Conservation (phyloP, 805 yeast genomes). For the Metschnikowia lochheadii region DNA sequence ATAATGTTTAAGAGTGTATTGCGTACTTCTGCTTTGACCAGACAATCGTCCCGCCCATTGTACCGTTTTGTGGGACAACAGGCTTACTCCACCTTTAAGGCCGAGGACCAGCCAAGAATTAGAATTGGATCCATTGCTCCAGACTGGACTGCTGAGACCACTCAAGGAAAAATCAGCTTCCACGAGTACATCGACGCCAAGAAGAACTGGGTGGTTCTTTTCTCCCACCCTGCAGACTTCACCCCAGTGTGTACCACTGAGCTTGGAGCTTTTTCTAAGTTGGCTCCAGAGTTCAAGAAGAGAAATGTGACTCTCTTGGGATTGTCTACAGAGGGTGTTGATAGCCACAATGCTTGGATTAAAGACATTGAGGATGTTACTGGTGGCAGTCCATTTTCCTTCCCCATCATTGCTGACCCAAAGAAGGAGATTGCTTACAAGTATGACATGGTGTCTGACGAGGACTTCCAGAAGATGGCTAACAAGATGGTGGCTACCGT, state of each 20-base stretch:
- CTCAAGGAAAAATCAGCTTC: constrained; percentile 59
- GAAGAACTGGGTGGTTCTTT: constrained; percentile 55
- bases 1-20: constrained; percentile 15
- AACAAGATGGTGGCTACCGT: constrained; percentile 64
- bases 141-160: constrained; percentile 59
- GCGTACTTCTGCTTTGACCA: constrained; percentile 11
- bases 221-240: constrained; percentile 75
- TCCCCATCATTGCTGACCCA: constrained; percentile 70
- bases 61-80: constrained; percentile 9
- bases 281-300: constrained; percentile 64
- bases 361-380: constrained; percentile 64
- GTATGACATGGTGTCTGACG: constrained; percentile 69
- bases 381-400: constrained; percentile 49
- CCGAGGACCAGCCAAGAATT: constrained; percentile 40
- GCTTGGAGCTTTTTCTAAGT: constrained; percentile 68
- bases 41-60: constrained; percentile 11
- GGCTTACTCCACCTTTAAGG: constrained; percentile 25
- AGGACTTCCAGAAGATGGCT: constrained; percentile 62
- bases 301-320: constrained; percentile 67
- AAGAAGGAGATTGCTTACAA: constrained; percentile 54
- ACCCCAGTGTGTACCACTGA: constrained; percentile 81
- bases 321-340: constrained; percentile 59
- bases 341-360: constrained; percentile 64
- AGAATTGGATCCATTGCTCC: constrained; percentile 65
- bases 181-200: constrained; percentile 57